Evolutionary conservation across 192 early-diverging fungal species (phyloP), one percentile per base, ranked within the genome.

Genomic region (Podila epicladia): DNA sequence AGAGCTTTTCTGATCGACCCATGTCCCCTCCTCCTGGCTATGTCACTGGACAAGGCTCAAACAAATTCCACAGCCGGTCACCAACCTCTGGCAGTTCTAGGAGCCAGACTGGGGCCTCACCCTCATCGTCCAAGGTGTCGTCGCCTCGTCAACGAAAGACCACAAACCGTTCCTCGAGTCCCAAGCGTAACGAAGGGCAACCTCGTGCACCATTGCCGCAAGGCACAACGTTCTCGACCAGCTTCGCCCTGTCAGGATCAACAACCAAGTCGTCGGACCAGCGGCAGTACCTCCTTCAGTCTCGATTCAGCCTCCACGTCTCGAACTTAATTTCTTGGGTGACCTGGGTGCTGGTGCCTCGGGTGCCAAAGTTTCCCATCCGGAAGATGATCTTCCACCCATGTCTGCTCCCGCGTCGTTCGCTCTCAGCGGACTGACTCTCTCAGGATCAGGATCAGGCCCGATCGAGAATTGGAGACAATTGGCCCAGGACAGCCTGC

Each of bases 301-400:
- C 9, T 69, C 77, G n/a, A 73, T 73, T 22, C 77, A 80, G 57
- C 77, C 77, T 41, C 77, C 77, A 5, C 70, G 77, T 17, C 67
- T 80, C 26, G 77, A 80, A 35, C 77, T 80, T 62, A 80, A 71
- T 58, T 80, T 80, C 53, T 69, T 80, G 31, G 77, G 77, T 17
- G 67, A 73, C 12, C 8, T 57, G 17, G 57, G 63, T 17, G 4
- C 50, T n/a, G 57, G 63, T 22, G 0, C 50, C 31, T 38, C 63
- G 32, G 60, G 31, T 20, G 15, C 58, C 35, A 63, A 22, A 32
- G 64, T 20, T 33, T 29, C 19, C n/a, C 45, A 59, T 22, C 12
- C 29, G 22, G 65, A 67, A 17, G 32, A 12, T 50, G 32, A 58
- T 28, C 64, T 72, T n/a, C 69, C 69, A 22, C 75, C 70, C 3